These are phyloP conservation scores for Hypoxylon sp. DNA, from an alignment of 2,329 filamentous ascomycete species.

Conservation along the genomic window DNA sequence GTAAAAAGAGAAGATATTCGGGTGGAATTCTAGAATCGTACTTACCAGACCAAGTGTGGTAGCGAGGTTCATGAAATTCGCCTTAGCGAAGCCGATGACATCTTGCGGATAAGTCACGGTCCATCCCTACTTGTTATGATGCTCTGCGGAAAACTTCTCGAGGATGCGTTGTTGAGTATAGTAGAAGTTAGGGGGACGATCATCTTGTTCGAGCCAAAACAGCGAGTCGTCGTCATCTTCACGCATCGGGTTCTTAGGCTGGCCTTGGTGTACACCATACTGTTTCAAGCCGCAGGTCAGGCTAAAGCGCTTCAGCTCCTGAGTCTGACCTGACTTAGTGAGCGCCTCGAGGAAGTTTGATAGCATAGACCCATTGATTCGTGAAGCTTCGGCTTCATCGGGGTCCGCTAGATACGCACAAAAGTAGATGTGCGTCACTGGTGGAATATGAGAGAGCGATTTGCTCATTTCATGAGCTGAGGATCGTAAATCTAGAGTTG, in stretches of 20 bases:
- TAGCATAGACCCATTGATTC: conserved; percentile 60
- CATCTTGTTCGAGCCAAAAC: conserved; percentile 58
- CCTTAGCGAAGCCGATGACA: conserved; percentile 55
- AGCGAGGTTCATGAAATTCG: conserved; percentile 60
- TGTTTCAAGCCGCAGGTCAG: conserved; percentile 67
- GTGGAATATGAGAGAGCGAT: conserved; percentile 41
- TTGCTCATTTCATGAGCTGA: conserved; percentile 39
- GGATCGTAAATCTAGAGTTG: conserved; percentile 41
- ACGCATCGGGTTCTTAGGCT: conserved; percentile 62
- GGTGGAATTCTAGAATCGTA: neutral
- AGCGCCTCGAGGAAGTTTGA: conserved; percentile 64
- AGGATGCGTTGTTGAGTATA: conserved; percentile 65
- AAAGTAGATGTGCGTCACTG: conserved; percentile 44
- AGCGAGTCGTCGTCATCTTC: conserved; percentile 59
- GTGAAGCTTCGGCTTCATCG: conserved; percentile 42
- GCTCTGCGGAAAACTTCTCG: conserved; percentile 40
- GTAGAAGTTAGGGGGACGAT: conserved; percentile 65
- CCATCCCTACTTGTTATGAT: conserved; percentile 47
- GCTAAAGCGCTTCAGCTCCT: conserved; percentile 63
- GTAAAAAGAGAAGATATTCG: neutral
- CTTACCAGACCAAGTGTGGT: conserved; percentile 56
- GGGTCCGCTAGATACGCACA: conserved; percentile 42
- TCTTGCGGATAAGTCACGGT: conserved; percentile 55
- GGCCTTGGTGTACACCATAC: conserved; percentile 67
- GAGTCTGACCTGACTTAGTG: conserved; percentile 58